A percentile compares a stretch with the other conserved stretches of the same genome.
Evolutionary conservation across 2,329 filamentous ascomycete species (phyloP).

Genomic region (Colletotrichum lupini): DNA sequence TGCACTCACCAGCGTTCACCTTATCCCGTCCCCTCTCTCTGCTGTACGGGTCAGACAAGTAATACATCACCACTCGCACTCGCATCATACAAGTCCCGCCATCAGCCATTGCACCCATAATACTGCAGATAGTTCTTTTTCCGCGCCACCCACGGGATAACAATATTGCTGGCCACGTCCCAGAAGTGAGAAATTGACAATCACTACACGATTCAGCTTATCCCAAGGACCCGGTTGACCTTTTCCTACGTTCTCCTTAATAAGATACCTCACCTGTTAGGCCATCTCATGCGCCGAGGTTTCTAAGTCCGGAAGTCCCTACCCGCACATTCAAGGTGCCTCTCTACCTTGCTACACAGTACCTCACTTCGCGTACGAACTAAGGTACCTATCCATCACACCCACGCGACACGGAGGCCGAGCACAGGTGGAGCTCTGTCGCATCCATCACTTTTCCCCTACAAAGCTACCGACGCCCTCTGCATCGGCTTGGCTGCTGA

Average conservation of each 20-base stretch:
- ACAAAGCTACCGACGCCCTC: slow-evolving; percentile 17
- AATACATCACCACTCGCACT: slow-evolving; percentile 23
- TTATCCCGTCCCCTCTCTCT: not conserved
- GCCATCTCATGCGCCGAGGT: slow-evolving; percentile 3
- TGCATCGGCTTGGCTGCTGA: slow-evolving; percentile 23
- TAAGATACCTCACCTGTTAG: not conserved
- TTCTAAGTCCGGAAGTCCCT: not conserved
- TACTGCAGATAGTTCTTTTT: not conserved
- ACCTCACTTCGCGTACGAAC: not conserved
- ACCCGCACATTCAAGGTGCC: not conserved
- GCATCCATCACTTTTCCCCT: slow-evolving; percentile 17
- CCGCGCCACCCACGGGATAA: not conserved
- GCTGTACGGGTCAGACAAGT: not conserved
- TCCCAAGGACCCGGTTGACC: not conserved
- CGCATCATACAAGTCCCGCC: slow-evolving; percentile 1
- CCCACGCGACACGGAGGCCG: slow-evolving; percentile 27
- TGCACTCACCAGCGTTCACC: not conserved
- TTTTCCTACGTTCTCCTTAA: not conserved
- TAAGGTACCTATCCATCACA: not conserved
- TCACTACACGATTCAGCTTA: not conserved
- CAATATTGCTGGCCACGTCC: not conserved
- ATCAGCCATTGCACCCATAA: too few relatives aligned
- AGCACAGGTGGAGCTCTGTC: slow-evolving; percentile 32
- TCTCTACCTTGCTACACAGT: not conserved
- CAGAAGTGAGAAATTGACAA: not conserved